Evolutionary conservation across 2,329 filamentous ascomycete species (phyloP).

Genomic region (Alternaria arborescens): DNA sequence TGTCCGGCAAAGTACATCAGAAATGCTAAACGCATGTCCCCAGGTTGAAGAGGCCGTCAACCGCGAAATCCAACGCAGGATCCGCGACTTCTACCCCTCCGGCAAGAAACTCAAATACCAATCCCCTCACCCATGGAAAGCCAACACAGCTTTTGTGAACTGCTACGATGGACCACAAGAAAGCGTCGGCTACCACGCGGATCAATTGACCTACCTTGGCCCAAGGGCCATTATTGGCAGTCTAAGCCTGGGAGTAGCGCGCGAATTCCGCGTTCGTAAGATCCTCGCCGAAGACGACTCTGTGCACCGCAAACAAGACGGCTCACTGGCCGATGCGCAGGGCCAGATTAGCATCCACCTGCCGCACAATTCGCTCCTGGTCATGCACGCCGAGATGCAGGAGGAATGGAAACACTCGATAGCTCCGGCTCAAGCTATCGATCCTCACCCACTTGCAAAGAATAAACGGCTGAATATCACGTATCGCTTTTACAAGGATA

Average conservation of each 20-base stretch:
- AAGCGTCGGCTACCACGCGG: conserved; percentile 89
- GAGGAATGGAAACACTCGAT: conserved; percentile 96
- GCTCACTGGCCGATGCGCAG: conserved; percentile 65
- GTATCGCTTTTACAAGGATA: conserved; percentile 83
- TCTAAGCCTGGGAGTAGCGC: conserved; percentile 87
- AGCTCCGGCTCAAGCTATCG: conserved; percentile 75
- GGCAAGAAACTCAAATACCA: conserved; percentile 81
- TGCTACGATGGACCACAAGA: conserved; percentile 85
- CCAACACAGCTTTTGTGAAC: conserved; percentile 94
- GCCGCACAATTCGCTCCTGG: conserved; percentile 89
- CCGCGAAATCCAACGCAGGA: conserved; percentile 74
- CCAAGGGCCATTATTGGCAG: conserved; percentile 89
- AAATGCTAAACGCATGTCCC: conserved; percentile 73
- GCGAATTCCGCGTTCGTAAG: conserved; percentile 87
- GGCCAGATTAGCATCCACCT: conserved; percentile 93
- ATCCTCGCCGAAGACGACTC: conserved; percentile 69
- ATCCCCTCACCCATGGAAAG: conserved; percentile 75
- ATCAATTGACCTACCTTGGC: conserved; percentile 92
- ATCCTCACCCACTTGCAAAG: conserved; percentile 83
- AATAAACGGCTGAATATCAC: conserved; percentile 91
- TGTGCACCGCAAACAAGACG: conserved; percentile 46
- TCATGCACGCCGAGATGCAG: conserved; percentile 99
- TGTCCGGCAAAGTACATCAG: conserved; percentile 77
- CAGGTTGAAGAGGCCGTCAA: conserved; percentile 81
- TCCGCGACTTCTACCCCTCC: conserved; percentile 70